phyloP scores from a whole-genome alignment of 192 early-diverging fungal species.

The Rhizophagus sp. region DNA sequence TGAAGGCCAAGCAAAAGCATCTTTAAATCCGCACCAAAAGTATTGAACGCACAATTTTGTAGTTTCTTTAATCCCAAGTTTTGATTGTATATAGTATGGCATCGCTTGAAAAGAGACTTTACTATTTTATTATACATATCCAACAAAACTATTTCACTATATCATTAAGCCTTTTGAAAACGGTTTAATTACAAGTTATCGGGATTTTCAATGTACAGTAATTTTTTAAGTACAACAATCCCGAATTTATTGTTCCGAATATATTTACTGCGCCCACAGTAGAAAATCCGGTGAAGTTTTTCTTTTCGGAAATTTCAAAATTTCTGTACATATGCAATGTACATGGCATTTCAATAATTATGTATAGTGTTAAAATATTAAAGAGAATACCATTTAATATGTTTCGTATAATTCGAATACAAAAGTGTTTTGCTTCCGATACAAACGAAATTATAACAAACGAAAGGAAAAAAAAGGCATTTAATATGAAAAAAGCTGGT shows the following conservation, averaged over 20 bases:
- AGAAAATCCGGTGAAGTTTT: too few relatives aligned
- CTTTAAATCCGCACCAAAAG: conserved; percentile 29
- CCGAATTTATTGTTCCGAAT: too few relatives aligned
- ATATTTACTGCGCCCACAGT: too few relatives aligned
- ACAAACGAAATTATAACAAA: background rate
- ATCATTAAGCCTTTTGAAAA: too few relatives aligned
- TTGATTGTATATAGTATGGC: background rate
- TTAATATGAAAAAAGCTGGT: background rate
- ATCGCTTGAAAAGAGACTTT: background rate
- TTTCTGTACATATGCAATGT: too few relatives aligned
- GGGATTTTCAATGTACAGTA: too few relatives aligned
- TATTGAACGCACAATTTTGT: conserved; percentile 8
- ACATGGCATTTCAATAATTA: background rate
- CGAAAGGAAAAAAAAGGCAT: background rate
- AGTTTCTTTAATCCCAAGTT: conserved; percentile 18
- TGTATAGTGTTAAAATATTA: background rate
- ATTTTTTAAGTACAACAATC: too few relatives aligned
- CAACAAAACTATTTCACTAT: too few relatives aligned
- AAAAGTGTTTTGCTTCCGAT: background rate
- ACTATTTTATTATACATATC: too few relatives aligned
- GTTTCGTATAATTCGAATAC: background rate
- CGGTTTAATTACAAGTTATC: too few relatives aligned
- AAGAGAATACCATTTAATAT: background rate
- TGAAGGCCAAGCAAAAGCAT: conserved; percentile 48
- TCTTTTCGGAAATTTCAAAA: too few relatives aligned